A percentile compares a stretch with the other conserved stretches of the same genome.
These are phyloP conservation scores for Penicillium salamii DNA, from an alignment of 495 filamentous ascomycete species.

Conservation along the genomic window DNA sequence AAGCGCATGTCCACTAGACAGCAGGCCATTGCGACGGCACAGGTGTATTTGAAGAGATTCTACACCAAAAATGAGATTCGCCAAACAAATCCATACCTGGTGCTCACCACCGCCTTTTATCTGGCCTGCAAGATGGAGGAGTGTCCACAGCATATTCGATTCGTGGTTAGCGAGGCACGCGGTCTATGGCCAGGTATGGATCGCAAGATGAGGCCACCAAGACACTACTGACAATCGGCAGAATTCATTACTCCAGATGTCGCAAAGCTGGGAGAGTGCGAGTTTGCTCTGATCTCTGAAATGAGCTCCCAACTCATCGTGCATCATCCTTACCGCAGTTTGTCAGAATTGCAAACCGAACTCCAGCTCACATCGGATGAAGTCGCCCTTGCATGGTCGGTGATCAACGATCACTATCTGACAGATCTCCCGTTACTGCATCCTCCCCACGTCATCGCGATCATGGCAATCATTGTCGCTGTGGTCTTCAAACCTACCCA, in stretches of 20 bases:
- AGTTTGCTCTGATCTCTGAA: constrained; percentile 93
- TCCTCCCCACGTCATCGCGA: constrained; percentile 84
- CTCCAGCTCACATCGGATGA: constrained; percentile 78
- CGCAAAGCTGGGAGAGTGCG: constrained; percentile 90
- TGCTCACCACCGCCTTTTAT: constrained; percentile 88
- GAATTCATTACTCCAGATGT: constrained; percentile 79
- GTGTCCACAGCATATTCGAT: constrained; percentile 90
- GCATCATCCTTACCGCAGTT: constrained; percentile 93
- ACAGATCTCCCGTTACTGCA: constrained; percentile 88
- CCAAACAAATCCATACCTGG: constrained; percentile 88
- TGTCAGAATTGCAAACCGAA: constrained; percentile 67
- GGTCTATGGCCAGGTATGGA: constrained; percentile 75
- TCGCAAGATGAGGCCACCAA: not conserved
- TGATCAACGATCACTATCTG: constrained; percentile 95
- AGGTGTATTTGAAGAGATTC: constrained; percentile 90
- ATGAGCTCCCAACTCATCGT: constrained; percentile 93
- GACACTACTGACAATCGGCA: constrained; percentile 29
- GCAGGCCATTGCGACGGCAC: constrained; percentile 91
- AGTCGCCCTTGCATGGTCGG: constrained; percentile 69
- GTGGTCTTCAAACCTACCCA: constrained; percentile 69
- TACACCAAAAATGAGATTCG: constrained; percentile 90
- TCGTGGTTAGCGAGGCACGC: constrained; percentile 82
- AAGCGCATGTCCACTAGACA: constrained; percentile 76
- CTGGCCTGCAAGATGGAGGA: constrained; percentile 99
- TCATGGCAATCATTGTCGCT: constrained; percentile 85